These are phyloP conservation scores for Trichoderma sp. DNA, from an alignment of 2,329 filamentous ascomycete genomes.

Conservation along the genomic window DNA sequence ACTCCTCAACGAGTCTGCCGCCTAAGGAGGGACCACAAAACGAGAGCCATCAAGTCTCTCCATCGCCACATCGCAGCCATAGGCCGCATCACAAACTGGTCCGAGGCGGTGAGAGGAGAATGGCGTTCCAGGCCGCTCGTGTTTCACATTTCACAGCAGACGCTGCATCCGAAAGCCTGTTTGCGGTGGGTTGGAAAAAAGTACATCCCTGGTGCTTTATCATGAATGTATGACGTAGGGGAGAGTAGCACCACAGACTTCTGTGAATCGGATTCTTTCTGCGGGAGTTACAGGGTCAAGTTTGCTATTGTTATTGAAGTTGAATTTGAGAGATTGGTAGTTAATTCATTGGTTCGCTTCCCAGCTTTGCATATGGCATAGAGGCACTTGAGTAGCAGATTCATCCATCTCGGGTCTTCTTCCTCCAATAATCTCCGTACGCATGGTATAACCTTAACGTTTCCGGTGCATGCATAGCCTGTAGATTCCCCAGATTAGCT, in stretches of 20 bases:
- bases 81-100: not conserved
- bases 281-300: not conserved
- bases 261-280: not conserved
- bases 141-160: constrained; percentile 16
- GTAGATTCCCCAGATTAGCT: not conserved
- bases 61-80: not conserved
- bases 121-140: not conserved
- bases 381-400: not conserved
- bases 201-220: not conserved
- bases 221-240: constrained; percentile 17
- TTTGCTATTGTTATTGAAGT: constrained; percentile 4
- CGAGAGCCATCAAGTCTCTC: not conserved
- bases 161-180: constrained; percentile 10
- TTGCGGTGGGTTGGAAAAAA: constrained; percentile 7
- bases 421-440: not conserved
- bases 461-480: not conserved
- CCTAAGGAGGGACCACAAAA: not conserved
- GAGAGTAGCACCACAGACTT: constrained; percentile 9
- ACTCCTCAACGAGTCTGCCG: constrained; percentile 56
- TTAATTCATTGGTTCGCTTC: not conserved
- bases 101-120: constrained; percentile 10
- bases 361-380: not conserved
- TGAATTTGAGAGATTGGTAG: not conserved
- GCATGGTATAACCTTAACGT: not conserved
- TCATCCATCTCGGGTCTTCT: not conserved